Base-by-base conservation (phyloP, 2,329 filamentous ascomycete species). In the Aureobasidium subglaciale region DNA sequence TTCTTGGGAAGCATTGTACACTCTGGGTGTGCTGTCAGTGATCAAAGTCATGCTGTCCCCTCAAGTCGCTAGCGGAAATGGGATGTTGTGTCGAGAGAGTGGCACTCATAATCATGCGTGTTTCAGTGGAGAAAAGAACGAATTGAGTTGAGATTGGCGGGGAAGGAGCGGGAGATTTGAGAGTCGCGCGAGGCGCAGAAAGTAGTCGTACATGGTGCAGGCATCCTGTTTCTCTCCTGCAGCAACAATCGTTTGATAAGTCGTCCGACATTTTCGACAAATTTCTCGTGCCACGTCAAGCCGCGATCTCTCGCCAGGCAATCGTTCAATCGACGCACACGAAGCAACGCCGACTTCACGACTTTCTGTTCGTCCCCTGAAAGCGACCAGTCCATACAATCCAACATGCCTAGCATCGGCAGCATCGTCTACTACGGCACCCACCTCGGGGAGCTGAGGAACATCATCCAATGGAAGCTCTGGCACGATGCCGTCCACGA, bases 401-500 rank as follows among this genome's bases (percentile, higher is more conserved):
- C 18, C 59, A 59, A 16, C 15, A 60, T 60, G 59, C 56, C 57
- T 43, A 59, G 54, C 34, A 38, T 60, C 20, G 22, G 45, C 41
- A 45, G 48, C 20, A 57, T 60, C 34, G 60, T 62, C 11, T 71
- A 71, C 63, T 70, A 70, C 59, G 60, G 64, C 55, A 58, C 65
- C 48, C 69, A 71, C 61, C 50, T 63, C 16, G 50, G 60, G 8
- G 68, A 71, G 56, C 65, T 71, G 46, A 68, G 69, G 34, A 59
- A 65, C 34, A 71, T 71, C 42, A 64, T 71, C 53, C 69, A 71
- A 62, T 71, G 69, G 69, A 96, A 95, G 76, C 76, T 95, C 64
- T 97, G 91, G 90, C 93, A 97, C 75, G 90, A 95, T 61, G 87
- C 93, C 11, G 90, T 96, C 18, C 90, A 97, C 76, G 82, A 80